phyloP scores from a whole-genome alignment of 148 eudicot genomes.

The Cornus florida region DNA sequence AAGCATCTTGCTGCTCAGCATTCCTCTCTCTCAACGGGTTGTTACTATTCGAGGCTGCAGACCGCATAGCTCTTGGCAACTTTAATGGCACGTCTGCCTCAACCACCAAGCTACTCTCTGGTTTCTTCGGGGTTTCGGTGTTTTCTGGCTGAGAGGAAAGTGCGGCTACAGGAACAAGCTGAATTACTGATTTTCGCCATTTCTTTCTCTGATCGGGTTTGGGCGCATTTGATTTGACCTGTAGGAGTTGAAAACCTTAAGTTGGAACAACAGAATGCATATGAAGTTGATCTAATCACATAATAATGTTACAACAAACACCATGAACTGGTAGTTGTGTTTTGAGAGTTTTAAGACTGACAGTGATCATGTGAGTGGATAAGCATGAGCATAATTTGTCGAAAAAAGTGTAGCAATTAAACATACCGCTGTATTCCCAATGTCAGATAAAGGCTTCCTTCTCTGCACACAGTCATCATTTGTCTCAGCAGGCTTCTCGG shows the following conservation, averaged over 20 bases:
- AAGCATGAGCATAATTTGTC: no score
- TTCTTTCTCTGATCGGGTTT: constrained; percentile 58
- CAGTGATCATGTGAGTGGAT: no score
- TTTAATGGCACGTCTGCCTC: constrained; percentile 53
- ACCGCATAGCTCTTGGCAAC: constrained; percentile 76
- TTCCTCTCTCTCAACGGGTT: constrained; percentile 66
- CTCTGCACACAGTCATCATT: constrained; percentile 29
- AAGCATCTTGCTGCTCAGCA: constrained; percentile 46
- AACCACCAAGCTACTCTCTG: constrained; percentile 28
- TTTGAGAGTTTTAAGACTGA: neutral
- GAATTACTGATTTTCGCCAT: constrained; percentile 78
- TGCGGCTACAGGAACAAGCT: constrained; percentile 67
- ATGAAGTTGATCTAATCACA: neutral
- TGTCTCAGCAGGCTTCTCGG: constrained; percentile 48
- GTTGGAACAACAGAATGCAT: neutral
- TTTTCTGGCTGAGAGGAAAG: constrained; percentile 35
- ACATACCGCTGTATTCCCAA: constrained; percentile 76
- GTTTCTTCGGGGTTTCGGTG: constrained; percentile 29
- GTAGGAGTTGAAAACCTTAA: neutral
- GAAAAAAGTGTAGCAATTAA: neutral
- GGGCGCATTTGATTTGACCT: constrained; percentile 69
- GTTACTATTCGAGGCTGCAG: constrained; percentile 41
- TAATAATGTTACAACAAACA: neutral
- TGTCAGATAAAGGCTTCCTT: constrained; percentile 89
- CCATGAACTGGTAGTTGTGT: neutral